Evolutionary conservation across 805 yeast genomes (phyloP), one percentile per base, ranked within the genome.

Genomic region (Kodamaea fukazawae): DNA sequence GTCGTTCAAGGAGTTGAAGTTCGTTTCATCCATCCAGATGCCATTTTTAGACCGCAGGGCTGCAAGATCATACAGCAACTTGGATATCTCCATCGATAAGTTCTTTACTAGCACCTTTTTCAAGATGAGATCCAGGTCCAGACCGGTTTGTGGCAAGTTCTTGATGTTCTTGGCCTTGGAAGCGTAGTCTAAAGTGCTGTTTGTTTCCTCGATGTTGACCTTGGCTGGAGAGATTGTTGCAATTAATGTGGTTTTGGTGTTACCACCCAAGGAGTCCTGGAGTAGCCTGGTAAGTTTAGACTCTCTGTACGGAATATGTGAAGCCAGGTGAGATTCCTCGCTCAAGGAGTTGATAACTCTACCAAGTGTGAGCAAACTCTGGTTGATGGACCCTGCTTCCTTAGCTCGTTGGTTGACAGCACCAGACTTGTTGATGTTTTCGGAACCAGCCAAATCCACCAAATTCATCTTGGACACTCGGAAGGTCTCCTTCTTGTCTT

Each of bases 401-500:
- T 88, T 81, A 0, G 96, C 96, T 32, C 96, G 72, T 55, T 79
- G 83, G 49, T 85, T 81, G 16, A 78, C 71, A 0, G 97, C 96
- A 2, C 99, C 99, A 0, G 96, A 86, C 51, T 88, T 70, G 47
- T 71, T 76, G 39, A 91, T 83, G 57, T 90, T 90, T 58, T 91
- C 99, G 4, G 96, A 86, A 0, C 99, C 98, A 0, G 98, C 99
- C 47, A 91, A 70, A 65, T 91, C 98, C 4, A 91, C 98, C 15
- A 89, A 65, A 55, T 89, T 87, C 57, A 87, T 73, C 53, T 86
- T 87, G 4, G 88, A 81, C 2, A 75, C 71, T 2, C 67, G 54
- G 47, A 41, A 58, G 30, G 36, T n/a, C 8, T 31, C 34, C 11
- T 11, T 74, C 66, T 35, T 70, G 70, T 42, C 71, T 72, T 50